These are phyloP conservation scores for Trametes maxima DNA, from an alignment of 768 basidiomycete genomes.

Conservation along the genomic window DNA sequence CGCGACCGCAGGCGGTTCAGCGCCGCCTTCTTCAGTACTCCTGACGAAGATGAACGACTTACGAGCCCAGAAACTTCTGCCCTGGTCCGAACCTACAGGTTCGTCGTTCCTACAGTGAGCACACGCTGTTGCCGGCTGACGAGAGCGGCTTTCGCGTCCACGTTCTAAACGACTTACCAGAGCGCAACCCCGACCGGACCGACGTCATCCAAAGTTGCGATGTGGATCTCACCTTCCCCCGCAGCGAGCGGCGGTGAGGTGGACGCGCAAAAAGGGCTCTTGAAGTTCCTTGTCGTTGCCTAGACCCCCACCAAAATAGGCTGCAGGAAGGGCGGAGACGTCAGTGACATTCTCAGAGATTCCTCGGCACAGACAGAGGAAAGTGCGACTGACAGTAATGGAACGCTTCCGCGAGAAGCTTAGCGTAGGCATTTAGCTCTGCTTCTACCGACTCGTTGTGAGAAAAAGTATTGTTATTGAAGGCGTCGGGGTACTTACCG, in stretches of 20 bases:
- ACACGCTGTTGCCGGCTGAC: too few relatives aligned
- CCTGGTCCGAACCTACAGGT: slow-evolving; percentile 20
- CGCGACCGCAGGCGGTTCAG: background rate
- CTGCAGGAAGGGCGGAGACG: background rate
- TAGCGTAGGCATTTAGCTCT: background rate
- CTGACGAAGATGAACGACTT: background rate
- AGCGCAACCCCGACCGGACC: slow-evolving; percentile 9
- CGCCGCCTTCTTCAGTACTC: too few relatives aligned
- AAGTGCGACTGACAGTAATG: background rate
- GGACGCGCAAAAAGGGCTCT: background rate
- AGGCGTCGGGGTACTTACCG: too few relatives aligned
- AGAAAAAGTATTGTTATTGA: too few relatives aligned
- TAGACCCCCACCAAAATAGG: background rate
- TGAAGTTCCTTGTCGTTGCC: background rate
- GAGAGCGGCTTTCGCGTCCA: too few relatives aligned
- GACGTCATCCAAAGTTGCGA: slow-evolving; percentile 10
- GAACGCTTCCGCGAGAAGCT: slow-evolving; percentile 3
- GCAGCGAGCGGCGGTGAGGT: background rate
- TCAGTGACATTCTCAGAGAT: too few relatives aligned
- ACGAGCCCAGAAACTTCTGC: slow-evolving; percentile 12
- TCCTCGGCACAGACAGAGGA: background rate
- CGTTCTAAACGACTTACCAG: background rate
- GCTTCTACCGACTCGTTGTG: background rate
- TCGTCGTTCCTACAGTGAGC: too few relatives aligned
- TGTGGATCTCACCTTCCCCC: slow-evolving; percentile 9